These are phyloP conservation scores for Acer yangbiense DNA, from an alignment of 345 rosid species.

Conservation along the genomic window DNA sequence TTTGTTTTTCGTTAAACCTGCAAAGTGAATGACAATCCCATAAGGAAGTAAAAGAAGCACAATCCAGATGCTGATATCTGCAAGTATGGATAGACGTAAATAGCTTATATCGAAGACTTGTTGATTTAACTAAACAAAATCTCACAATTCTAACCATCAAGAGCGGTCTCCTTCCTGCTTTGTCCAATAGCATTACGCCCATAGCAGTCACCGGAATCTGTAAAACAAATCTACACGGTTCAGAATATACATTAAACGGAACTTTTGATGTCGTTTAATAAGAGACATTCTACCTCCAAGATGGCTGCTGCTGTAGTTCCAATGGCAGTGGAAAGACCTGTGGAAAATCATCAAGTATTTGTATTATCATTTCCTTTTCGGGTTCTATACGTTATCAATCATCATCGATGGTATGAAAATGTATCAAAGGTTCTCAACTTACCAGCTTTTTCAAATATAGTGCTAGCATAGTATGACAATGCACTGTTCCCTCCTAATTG, in stretches of 20 bases:
- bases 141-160: slow-evolving; percentile 34
- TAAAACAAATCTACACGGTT: background rate
- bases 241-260: background rate
- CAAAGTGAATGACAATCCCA: slow-evolving; percentile 48
- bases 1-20: slow-evolving; percentile 36
- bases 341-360: background rate
- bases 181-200: slow-evolving; percentile 44
- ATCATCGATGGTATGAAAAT: background rate
- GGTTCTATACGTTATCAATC: background rate
- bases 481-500: slow-evolving; percentile 57
- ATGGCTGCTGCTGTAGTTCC: slow-evolving; percentile 38
- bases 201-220: slow-evolving; percentile 41
- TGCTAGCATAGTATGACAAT: slow-evolving; percentile 41
- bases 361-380: background rate
- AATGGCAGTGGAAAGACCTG: slow-evolving; percentile 36
- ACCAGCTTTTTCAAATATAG: slow-evolving; percentile 60
- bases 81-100: background rate
- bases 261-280: background rate
- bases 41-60: slow-evolving; percentile 35
- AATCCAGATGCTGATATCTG: slow-evolving; percentile 56
- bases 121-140: background rate
- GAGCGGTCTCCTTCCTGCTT: slow-evolving; percentile 56
- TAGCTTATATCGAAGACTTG: no score
- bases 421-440: background rate
- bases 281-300: slow-evolving; percentile 28